Conservation (phyloP, 2,329 filamentous ascomycete genomes). For the Aspergillus viridinutans region DNA sequence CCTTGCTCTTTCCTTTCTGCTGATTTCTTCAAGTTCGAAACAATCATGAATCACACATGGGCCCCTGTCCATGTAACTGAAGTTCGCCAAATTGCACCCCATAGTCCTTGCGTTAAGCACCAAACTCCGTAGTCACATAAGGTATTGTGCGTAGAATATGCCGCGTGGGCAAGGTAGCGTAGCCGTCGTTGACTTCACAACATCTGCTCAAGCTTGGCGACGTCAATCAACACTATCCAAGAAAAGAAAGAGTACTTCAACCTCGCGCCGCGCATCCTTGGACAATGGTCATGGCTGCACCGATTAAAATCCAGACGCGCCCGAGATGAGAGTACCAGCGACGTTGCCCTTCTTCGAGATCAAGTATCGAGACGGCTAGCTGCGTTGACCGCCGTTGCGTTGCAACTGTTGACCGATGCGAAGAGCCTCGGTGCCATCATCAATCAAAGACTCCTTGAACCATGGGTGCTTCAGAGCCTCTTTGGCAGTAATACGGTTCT, state of each 20-base stretch:
- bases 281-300: not conserved
- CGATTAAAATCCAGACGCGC: not conserved
- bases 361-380: conserved; percentile 5
- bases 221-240: conserved; percentile 17
- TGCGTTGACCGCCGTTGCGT: conserved; percentile 20
- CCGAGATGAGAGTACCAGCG: not conserved
- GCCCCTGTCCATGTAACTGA: not conserved
- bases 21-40: not conserved
- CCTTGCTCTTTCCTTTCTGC: conserved; percentile 1
- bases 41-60: not conserved
- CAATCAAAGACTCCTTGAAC: conserved; percentile 61
- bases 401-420: conserved; percentile 50
- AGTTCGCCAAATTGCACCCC: conserved; percentile 1
- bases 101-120: not conserved
- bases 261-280: conserved; percentile 9
- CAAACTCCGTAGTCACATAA: not conserved
- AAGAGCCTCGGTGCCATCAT: conserved; percentile 62
- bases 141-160: not conserved
- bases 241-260: conserved; percentile 15
- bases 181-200: not conserved
- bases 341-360: not conserved
- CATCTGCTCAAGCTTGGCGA: conserved; percentile 1
- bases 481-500: conserved; percentile 61
- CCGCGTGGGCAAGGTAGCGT: not conserved
- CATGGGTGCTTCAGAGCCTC: conserved; percentile 62